These are phyloP conservation scores for Pseudisothecium myosuroides DNA, from an alignment of 225 moss, liverwort and hornwort species.

Conservation along the genomic window DNA sequence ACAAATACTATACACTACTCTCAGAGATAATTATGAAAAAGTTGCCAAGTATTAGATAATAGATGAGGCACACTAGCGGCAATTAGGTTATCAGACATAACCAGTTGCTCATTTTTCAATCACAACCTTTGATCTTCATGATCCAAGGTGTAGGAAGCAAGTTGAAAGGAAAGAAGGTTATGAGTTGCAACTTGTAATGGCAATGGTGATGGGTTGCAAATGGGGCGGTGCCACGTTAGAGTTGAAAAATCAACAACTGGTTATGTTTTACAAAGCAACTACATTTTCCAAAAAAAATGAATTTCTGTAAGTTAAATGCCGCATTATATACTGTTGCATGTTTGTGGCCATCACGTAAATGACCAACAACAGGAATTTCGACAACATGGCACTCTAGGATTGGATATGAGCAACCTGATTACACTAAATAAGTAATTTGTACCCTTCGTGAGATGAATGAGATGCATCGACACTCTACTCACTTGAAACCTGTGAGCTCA, in stretches of 20 bases:
- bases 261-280: neutral
- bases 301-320: neutral
- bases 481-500: neutral
- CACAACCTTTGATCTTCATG: too few relatives aligned
- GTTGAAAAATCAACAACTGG: too few relatives aligned
- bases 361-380: neutral
- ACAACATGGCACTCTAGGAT: neutral
- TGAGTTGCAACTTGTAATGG: too few relatives aligned
- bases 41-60: too few relatives aligned
- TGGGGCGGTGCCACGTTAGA: too few relatives aligned
- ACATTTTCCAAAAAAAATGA: neutral
- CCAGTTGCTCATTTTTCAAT: too few relatives aligned
- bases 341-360: neutral
- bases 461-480: neutral
- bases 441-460: neutral
- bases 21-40: neutral
- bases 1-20: neutral
- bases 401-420: neutral
- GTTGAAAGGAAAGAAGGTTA: too few relatives aligned
- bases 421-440: neutral
- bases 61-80: too few relatives aligned
- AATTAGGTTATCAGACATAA: too few relatives aligned
- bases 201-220: too few relatives aligned
- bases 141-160: too few relatives aligned
- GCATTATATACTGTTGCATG: neutral